phyloP scores from a whole-genome alignment of 1,139 yeast genomes.

The Yamadazyma sp. region DNA sequence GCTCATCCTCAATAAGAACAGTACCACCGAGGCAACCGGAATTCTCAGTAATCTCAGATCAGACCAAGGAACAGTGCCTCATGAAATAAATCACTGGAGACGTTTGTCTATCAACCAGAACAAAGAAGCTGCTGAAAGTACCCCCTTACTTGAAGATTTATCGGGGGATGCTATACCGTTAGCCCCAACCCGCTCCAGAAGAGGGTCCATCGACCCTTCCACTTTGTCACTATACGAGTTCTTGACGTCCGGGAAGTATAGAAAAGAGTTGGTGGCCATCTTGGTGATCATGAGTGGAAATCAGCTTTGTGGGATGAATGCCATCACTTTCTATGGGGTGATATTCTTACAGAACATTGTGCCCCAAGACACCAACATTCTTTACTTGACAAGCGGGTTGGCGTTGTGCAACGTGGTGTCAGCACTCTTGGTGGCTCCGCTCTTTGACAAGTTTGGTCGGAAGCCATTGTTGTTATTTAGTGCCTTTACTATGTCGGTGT shows the following conservation, averaged over 20 bases:
- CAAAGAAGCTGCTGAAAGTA: constrained; percentile 10
- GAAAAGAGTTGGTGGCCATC: constrained; percentile 31
- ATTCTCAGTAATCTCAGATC: constrained; percentile 31
- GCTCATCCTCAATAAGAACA: constrained; percentile 33
- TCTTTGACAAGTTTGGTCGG: constrained; percentile 58
- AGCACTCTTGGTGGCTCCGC: constrained; percentile 32
- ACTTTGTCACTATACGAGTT: constrained; percentile 25
- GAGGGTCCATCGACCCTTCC: constrained; percentile 33
- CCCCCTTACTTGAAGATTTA: constrained; percentile 16
- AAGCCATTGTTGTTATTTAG: constrained; percentile 66
- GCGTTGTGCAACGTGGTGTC: constrained; percentile 32
- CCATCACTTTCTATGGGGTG: constrained; percentile 43
- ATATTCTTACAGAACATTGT: constrained; percentile 27
- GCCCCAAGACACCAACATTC: constrained; percentile 25
- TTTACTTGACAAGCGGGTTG: constrained; percentile 30
- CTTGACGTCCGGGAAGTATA: constrained; percentile 20
- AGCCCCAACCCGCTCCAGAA: constrained; percentile 13
- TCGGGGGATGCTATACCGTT: constrained; percentile 6
- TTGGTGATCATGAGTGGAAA: constrained; percentile 38
- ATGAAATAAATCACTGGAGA: constrained; percentile 42
- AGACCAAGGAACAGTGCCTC: constrained; percentile 27
- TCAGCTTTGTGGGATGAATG: constrained; percentile 43
- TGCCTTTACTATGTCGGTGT: constrained; percentile 59
- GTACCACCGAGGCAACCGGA: constrained; percentile 26
- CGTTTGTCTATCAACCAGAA: constrained; percentile 20